Conservation (phyloP, 129 eudicot genomes). For the Arctium minus region DNA sequence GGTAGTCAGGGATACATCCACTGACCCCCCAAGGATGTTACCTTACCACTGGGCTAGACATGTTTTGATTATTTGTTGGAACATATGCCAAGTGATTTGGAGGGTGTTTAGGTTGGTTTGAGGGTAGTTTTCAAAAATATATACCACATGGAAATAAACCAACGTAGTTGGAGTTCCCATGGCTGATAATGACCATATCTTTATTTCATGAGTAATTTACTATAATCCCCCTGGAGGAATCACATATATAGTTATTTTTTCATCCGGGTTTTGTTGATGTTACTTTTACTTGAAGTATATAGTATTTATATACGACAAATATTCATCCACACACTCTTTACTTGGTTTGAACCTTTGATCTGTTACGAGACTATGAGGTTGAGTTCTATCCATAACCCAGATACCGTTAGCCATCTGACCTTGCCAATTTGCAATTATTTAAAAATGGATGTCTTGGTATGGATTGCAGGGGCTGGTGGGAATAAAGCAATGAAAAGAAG, state of each 20-base stretch:
- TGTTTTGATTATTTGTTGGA: neutral
- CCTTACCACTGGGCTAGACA: too few relatives aligned
- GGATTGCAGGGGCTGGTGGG: constrained; percentile 25
- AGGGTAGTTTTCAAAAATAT: neutral
- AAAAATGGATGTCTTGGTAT: neutral
- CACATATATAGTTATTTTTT: neutral
- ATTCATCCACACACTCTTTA: neutral
- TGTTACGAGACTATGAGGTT: neutral
- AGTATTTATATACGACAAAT: neutral
- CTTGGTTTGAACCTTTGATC: neutral
- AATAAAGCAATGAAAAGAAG: constrained; percentile 18
- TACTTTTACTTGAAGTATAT: neutral
- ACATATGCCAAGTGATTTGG: neutral
- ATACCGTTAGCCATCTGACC: neutral
- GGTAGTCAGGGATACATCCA: too few relatives aligned
- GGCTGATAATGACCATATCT: neutral
- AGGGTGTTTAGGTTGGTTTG: neutral
- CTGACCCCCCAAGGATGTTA: too few relatives aligned
- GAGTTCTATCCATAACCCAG: neutral
- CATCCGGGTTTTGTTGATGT: neutral
- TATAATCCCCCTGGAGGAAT: neutral
- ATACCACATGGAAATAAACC: neutral
- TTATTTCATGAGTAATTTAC: neutral
- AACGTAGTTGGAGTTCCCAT: neutral
- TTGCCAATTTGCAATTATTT: neutral